These are phyloP conservation scores for Begonia fuchsioides DNA, from an alignment of 306 rosid genomes.

Conservation along the genomic window DNA sequence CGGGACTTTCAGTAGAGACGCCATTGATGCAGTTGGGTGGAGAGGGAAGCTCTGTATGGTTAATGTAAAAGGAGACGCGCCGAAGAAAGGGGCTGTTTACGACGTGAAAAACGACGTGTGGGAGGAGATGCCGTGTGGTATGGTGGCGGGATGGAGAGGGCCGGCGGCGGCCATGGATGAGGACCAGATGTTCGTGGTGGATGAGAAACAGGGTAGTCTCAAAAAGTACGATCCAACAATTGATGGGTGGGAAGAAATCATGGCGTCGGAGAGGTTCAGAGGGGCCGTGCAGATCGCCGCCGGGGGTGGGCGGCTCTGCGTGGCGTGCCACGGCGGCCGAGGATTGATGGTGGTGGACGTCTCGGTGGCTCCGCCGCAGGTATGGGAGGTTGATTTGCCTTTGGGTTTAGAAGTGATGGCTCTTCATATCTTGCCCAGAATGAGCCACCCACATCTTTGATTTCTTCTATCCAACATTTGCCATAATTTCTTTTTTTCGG, in stretches of 20 bases:
- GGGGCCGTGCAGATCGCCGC: slow-evolving; percentile 63
- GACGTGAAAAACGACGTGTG: slow-evolving; percentile 36
- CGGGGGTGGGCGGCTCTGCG: slow-evolving; percentile 37
- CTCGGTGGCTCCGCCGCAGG: slow-evolving; percentile 11
- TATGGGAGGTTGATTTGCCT: slow-evolving; percentile 36
- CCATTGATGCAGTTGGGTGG: slow-evolving; percentile 80
- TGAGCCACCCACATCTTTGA: slow-evolving; percentile 7
- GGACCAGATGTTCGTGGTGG: slow-evolving; percentile 56
- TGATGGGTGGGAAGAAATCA: slow-evolving; percentile 46
- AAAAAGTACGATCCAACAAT: slow-evolving; percentile 22
- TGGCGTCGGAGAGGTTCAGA: slow-evolving; percentile 23
- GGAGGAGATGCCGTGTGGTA: slow-evolving; percentile 69
- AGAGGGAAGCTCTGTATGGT: slow-evolving; percentile 68
- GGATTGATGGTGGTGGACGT: slow-evolving; percentile 52
- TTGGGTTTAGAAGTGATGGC: slow-evolving; percentile 41
- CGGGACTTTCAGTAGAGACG: slow-evolving; percentile 67
- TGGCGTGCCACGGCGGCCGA: slow-evolving; percentile 16
- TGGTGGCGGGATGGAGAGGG: slow-evolving; percentile 70
- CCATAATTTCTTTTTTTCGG: no score
- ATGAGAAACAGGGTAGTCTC: slow-evolving; percentile 36
- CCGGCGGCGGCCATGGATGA: slow-evolving; percentile 91
- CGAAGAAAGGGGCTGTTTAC: slow-evolving; percentile 32
- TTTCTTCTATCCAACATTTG: no score
- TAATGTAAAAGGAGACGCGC: slow-evolving; percentile 45
- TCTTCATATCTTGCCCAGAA: slow-evolving; percentile 55